Evolutionary conservation across 2,329 filamentous ascomycete genomes (phyloP), one percentile per base, ranked within the genome.

Genomic region (Aspergillus oerlinghausenensis): DNA sequence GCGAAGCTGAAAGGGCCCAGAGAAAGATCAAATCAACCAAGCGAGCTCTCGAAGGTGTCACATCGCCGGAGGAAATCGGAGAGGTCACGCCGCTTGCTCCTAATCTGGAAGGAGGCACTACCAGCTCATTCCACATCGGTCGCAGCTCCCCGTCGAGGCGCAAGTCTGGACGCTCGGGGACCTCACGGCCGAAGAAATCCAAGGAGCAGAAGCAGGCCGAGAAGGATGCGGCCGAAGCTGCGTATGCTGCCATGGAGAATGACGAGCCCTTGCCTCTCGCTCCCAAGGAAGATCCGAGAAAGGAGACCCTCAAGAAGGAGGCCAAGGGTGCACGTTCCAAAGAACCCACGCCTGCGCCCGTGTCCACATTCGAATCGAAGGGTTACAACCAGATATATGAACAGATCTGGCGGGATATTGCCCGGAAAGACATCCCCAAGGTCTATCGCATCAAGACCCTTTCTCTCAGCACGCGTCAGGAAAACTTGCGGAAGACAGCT

Each of bases 401-500:
- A 68, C 92, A 97, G 73, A 97, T 97, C 63, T 95, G 91, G 88
- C 89, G 93, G 62, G 94, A 99, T 69, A 86, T 99, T 66, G 90
- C 93, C 2, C 87, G 91, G 59, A 96, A 96, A 72, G 92, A 96
- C 72, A 89, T 97, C 59, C 90, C 89, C 68, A 97, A 97, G 78
- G 90, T 96, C 0, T 92, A 86, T 72, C 90, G 94, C 64, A 83
- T 97, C 71, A 95, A 95, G 55, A 85, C 87, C 55, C 88, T 91
- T 64, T 97, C 93, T 0, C 86, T 93, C 57, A 84, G 87, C 8
- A 95, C 88, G 40, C 95, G 95, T 71, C 85, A 89, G 53, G 95
- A 93, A n/a, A 99, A 99, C 67, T 83, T 96, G 50, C 94, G 96
- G 72, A 99, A 99, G 82, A 99, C 94, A 0, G 94, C 92, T 14